Base-by-base conservation (phyloP, 169 alveolate species). In the Plasmodium vivax region DNA sequence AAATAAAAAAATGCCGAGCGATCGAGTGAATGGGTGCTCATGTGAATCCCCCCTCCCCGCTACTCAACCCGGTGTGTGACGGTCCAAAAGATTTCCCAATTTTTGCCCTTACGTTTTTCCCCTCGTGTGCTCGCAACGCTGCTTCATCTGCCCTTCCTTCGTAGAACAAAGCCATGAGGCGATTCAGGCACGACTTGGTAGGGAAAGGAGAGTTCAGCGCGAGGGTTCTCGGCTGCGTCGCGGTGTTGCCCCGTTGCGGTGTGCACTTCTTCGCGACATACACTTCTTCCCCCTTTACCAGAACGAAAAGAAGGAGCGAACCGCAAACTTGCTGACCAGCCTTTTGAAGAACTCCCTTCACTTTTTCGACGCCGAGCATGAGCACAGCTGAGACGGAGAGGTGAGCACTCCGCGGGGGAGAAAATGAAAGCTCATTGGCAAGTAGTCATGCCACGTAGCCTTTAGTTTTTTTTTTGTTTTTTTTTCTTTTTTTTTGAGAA, bases 121-220 rank as follows among this genome's bases (percentile, higher is more conserved):
- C 12, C 54, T 45, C 54, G 16, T 0, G 3, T 45, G 10, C 54
- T 45, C 16, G 14, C 16, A 45, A 45, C 54, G 3, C 54, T 45
- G 54, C 54, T 45, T 36, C 54, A 45, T 45, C 54, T 27, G 12
- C 41, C 27, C 74, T 83, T 83, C 14, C 38, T 16, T 32, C n/a
- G 36, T 23, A 85, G 93, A 85, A 85, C 77, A 85, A 85, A 47
- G 93, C 93, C 68, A 85, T 85, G 93, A 30, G 93, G 41, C 30
- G 93, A 47, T 85, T 85, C 80, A 85, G 58, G 51, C 82, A 85
- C 32, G 93, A 85, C 43, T 74, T 85, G 19, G 93, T 85, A 85
- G 8, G 62, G 80, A 34, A 47, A 68, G 30, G 41, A 19, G 19
- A 58, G 10, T 58, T 58, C 8, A n/a, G 32, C 12, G 3, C 23